Evolutionary conservation across 306 rosid species (phyloP), one percentile per base, ranked within the genome.

Genomic region (Pterocarpus macrocarpus): DNA sequence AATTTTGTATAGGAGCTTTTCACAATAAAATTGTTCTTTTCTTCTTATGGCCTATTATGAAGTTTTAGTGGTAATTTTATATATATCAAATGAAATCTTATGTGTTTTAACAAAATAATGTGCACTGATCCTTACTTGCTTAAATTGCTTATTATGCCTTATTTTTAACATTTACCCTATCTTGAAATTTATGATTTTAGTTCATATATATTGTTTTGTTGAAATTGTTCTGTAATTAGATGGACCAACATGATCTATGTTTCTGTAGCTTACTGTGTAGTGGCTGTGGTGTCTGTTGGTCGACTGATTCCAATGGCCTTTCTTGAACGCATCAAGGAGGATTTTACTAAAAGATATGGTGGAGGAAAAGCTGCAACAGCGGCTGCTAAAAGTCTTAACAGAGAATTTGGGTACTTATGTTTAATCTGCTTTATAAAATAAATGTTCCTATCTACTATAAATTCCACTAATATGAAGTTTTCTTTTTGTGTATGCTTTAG

Each of bases 301-400:
- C 80, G 89, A 47, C 93, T 87, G 85, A 64, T 89, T 85, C 93
- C 95, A 2, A 86, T 89, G 67, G 93, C 93, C 38, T 91, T 78
- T 70, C 95, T 91, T 41, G 93, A 89, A 84, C 85, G 93, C 28
- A 62, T 89, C 83, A 87, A 89, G 83, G 95, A 91, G 53, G 95
- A 91, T 76, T 91, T 91, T 73, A 65, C 77, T 64, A 85, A 88
- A 73, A 86, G 90, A 89, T 89, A 89, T 76, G 88, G 88, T 38
- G 95, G 91, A 39, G 95, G 91, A 52, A 91, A 86, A 83, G 93
- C 91, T 79, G 81, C 91, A 64, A 86, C 95, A 7, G 93, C 93
- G 15, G 81, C 86, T 84, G 91, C 93, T 12, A 91, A 89, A 45
- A 82, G 93, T 82, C 84, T 91, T 83, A 87, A 87, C 87, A 91